Evolutionary conservation across 1,139 yeast genomes (phyloP).

Genomic region (Scheffersomyces parashehatae): DNA sequence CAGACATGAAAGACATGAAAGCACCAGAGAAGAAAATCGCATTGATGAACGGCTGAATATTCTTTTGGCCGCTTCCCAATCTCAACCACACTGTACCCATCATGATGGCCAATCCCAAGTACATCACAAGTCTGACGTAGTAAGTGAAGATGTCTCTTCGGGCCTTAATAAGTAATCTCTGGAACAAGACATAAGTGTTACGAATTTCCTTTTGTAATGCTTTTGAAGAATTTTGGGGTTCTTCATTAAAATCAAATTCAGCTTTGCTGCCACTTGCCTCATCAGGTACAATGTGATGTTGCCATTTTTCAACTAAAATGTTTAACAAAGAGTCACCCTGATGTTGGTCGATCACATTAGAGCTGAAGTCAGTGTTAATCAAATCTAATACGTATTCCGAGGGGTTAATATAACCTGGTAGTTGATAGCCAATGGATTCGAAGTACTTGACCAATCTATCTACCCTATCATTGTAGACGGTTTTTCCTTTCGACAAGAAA

Average conservation of each 20-base stretch:
- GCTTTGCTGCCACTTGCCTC: background rate
- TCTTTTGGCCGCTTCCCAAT: conserved; percentile 24
- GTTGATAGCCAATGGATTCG: conserved; percentile 14
- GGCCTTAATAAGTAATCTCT: conserved; percentile 29
- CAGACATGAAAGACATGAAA: conserved; percentile 46
- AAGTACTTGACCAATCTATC: conserved; percentile 20
- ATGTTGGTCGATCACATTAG: background rate
- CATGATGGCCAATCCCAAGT: conserved; percentile 37
- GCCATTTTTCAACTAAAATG: conserved; percentile 7
- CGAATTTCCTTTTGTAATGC: conserved; percentile 1
- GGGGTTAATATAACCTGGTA: conserved; percentile 21
- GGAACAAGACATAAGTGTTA: conserved; percentile 16
- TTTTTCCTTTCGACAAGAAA: conserved; percentile 28
- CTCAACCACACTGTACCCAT: conserved; percentile 48
- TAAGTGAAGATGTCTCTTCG: conserved; percentile 36
- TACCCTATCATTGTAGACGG: conserved; percentile 17
- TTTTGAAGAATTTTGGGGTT: background rate
- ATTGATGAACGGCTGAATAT: conserved; percentile 37
- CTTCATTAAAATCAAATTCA: background rate
- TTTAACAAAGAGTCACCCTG: background rate
- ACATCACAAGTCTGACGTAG: conserved; percentile 37
- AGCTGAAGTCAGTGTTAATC: conserved; percentile 30
- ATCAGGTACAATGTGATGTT: background rate
- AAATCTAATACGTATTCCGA: conserved; percentile 37
- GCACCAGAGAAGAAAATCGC: conserved; percentile 46